Evolutionary conservation across 2,329 filamentous ascomycete genomes (phyloP), one percentile per base, ranked within the genome.

Genomic region (Domatiomyces catenatus): DNA sequence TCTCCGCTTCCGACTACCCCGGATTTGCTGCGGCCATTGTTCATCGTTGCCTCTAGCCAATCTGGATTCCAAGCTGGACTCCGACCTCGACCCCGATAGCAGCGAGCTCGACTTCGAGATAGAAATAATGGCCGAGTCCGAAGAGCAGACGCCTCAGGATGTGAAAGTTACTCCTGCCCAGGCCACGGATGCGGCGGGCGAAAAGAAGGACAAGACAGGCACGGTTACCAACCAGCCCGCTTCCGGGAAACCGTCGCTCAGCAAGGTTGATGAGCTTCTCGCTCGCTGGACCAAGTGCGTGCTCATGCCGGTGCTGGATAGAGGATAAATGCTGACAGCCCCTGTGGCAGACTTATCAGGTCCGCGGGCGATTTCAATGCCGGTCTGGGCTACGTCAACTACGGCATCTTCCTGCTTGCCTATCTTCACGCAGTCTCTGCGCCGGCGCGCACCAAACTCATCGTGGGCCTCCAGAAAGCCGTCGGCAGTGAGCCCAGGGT

Each of bases 351-450:
- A 57, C 77, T 84, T 62, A 71, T 87, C 59, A 75, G 79, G 56
- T 83, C 81, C 8, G 79, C 83, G 44, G 66, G 75, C 36, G 83
- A 84, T 61, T 79, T 83, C 64, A 84, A 88, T 67, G 75, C 77
- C 47, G 71, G 81, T 54, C 78, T 89, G 59, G 75, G 82, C 55
- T 77, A 83, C 58, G 64, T 81, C 54, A 79, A 81, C 68, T 90
- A 89, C 70, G 68, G 73, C 52, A 74, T 81, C 50, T 79, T 79
- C 54, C 74, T 76, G 53, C 71, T 78, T 42, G 74, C 79, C 49
- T 74, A 80, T 55, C 70, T 85, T 50, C 69, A 73, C 50, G 67
- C 70, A 50, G 70, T 72, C 39, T 46, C 54, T 12, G 36, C 45
- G 5, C 58, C 58, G 45, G 73, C 74, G 36, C 69, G 70, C 50